Conservation (phyloP, 805 yeast species). For the Candida golubevii region DNA sequence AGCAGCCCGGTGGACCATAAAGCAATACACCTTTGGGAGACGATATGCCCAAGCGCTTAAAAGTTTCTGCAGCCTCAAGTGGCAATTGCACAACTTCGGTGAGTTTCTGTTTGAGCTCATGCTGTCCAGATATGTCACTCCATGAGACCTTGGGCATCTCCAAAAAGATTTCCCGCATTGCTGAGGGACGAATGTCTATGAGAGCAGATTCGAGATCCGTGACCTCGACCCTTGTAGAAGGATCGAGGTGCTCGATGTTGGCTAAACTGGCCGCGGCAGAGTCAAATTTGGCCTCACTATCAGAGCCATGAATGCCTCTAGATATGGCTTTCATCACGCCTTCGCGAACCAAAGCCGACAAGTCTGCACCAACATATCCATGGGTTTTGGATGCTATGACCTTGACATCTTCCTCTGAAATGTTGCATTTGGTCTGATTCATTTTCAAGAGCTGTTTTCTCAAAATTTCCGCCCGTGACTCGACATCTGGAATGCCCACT, state of each 20-base stretch:
- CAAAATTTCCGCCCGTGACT: slow-evolving; percentile 72
- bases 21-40: slow-evolving; percentile 92
- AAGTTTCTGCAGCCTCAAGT: slow-evolving; percentile 72
- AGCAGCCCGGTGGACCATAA: slow-evolving; percentile 99
- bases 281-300: slow-evolving; percentile 6
- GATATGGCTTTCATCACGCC: slow-evolving; percentile 80
- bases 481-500: slow-evolving; percentile 86
- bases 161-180: slow-evolving; percentile 91
- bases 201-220: slow-evolving; percentile 69
- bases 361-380: slow-evolving; percentile 97
- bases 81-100: slow-evolving; percentile 92
- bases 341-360: slow-evolving; percentile 83
- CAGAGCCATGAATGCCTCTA: slow-evolving; percentile 38
- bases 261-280: slow-evolving; percentile 1
- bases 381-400: slow-evolving; percentile 74
- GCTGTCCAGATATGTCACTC: slow-evolving; percentile 96
- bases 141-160: slow-evolving; percentile 94
- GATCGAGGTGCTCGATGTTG: slow-evolving; percentile 9
- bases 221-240: slow-evolving; percentile 43
- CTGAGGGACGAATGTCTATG: slow-evolving; percentile 85
- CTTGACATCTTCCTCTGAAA: slow-evolving; percentile 54
- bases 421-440: slow-evolving; percentile 39
- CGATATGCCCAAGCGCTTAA: slow-evolving; percentile 68
- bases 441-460: slow-evolving; percentile 54
- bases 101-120: slow-evolving; percentile 71